phyloP scores from a whole-genome alignment of 2,329 filamentous ascomycete species.

The Botrytis medusae region DNA sequence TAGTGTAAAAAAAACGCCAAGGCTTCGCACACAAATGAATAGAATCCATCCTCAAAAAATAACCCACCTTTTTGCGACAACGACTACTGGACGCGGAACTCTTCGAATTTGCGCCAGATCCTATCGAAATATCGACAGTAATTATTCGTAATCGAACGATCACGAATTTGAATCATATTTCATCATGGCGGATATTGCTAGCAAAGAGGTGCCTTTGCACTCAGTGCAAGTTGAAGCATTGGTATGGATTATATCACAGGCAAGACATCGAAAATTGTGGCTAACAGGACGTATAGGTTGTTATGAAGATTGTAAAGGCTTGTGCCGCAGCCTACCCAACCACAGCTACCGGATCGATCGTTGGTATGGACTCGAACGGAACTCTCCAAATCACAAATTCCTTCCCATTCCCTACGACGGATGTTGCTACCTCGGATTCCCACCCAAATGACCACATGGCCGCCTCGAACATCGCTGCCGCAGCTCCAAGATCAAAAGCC shows the following conservation, averaged over 20 bases:
- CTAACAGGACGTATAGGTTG: conserved; percentile 59
- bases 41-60: conserved; percentile 22
- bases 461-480: conserved; percentile 73
- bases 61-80: conserved; percentile 23
- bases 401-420: conserved; percentile 88
- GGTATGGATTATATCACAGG: conserved; percentile 57
- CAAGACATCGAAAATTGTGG: conserved; percentile 31
- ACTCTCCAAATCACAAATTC: conserved; percentile 89
- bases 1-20: conserved; percentile 21
- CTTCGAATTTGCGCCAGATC: conserved; percentile 5
- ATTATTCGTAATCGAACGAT: background rate
- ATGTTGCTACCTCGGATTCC: conserved; percentile 64
- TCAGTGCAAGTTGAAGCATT: conserved; percentile 92
- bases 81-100: conserved; percentile 18
- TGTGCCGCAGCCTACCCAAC: conserved; percentile 85
- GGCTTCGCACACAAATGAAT: conserved; percentile 24
- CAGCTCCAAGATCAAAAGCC: conserved; percentile 87
- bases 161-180: conserved; percentile 19
- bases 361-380: conserved; percentile 85
- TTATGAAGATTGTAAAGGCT: conserved; percentile 98
- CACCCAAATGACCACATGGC: conserved; percentile 68
- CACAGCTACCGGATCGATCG: conserved; percentile 82
- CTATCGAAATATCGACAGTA: conserved; percentile 6
- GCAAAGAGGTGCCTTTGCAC: conserved; percentile 72
- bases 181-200: conserved; percentile 56